Percentiles rank a stretch among this genome's conserved stretches.
Evolutionary conservation across 75 land plant genomes (phyloP).

Genomic region (Adiantum capillusveneris): DNA sequence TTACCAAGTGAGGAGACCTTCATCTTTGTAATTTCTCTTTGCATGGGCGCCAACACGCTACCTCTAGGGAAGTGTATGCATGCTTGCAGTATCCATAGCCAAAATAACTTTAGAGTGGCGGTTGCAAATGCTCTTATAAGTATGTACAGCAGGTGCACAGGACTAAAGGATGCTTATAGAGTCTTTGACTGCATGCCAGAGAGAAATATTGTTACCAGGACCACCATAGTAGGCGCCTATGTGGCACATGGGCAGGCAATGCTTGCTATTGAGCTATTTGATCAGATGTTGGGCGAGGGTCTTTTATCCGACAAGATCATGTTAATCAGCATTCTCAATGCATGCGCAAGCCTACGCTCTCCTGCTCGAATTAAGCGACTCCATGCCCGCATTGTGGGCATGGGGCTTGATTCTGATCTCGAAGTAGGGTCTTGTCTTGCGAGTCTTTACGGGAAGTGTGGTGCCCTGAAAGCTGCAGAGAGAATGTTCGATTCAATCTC

Average conservation of each 20-base stretch:
- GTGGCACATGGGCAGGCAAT: constrained; percentile 9
- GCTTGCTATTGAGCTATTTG: constrained; percentile 11
- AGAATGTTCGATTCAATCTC: constrained; percentile 1
- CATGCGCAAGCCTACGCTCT: constrained; percentile 41
- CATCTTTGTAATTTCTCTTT: not conserved
- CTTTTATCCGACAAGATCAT: constrained; percentile 33
- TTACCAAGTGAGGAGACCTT: not conserved
- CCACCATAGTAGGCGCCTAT: constrained; percentile 13
- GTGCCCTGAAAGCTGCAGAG: not conserved
- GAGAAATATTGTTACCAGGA: constrained; percentile 23
- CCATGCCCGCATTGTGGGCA: constrained; percentile 20
- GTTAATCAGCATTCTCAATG: constrained; percentile 15
- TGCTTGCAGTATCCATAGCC: constrained; percentile 41
- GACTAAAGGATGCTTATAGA: constrained; percentile 7
- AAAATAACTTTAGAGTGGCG: constrained; percentile 28
- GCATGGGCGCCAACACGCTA: not conserved
- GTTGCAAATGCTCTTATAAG: constrained; percentile 28
- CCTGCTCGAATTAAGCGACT: constrained; percentile 38
- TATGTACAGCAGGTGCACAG: constrained; percentile 29
- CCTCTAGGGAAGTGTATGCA: constrained; percentile 24
- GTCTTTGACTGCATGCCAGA: constrained; percentile 29
- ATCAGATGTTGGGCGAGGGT: constrained; percentile 13
- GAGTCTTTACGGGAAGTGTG: constrained; percentile 2
- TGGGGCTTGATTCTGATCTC: not conserved
- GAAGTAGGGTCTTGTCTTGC: not conserved